phyloP scores from a whole-genome alignment of 2,329 filamentous ascomycete genomes.

The Beauveria sp. region DNA sequence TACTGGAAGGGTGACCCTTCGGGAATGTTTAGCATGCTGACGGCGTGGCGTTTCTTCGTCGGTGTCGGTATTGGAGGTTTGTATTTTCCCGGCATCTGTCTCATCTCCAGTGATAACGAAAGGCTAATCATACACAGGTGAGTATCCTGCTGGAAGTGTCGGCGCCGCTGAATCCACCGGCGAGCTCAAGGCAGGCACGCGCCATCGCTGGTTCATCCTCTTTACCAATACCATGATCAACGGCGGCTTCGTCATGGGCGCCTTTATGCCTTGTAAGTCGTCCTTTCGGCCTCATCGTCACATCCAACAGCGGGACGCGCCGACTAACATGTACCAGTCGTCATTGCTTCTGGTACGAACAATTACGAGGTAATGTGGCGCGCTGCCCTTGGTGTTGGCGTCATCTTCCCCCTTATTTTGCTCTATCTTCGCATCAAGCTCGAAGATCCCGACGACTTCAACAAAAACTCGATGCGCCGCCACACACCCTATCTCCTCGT shows the following conservation, averaged over 20 bases:
- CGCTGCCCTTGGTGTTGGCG: conserved; percentile 67
- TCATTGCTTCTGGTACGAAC: conserved; percentile 48
- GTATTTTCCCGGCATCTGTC: conserved; percentile 2
- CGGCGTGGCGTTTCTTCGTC: conserved; percentile 78
- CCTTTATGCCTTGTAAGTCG: conserved; percentile 57
- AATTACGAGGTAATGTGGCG: conserved; percentile 74
- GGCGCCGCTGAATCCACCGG: conserved; percentile 77
- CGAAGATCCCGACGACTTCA: conserved; percentile 72
- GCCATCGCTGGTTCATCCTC: conserved; percentile 88
- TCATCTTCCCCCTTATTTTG: conserved; percentile 67
- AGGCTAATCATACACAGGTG: conserved; percentile 32
- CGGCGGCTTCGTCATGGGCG: conserved; percentile 71
- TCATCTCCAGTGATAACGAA: too few species aligned
- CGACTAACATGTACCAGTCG: conserved; percentile 12
- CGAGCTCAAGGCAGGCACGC: conserved; percentile 68
- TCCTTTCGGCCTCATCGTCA: background rate
- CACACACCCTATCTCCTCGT: conserved; percentile 50
- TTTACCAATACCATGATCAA: conserved; percentile 89
- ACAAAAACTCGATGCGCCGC: conserved; percentile 58
- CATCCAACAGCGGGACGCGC: conserved; percentile 18
- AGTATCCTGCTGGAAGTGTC: conserved; percentile 78
- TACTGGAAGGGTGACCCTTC: conserved; percentile 63
- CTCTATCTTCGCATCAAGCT: conserved; percentile 65
- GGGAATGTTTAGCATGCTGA: conserved; percentile 68
- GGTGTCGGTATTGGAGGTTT: conserved; percentile 67